Conservation (phyloP, 2,329 filamentous ascomycete species). For the Calonectria crousiana region DNA sequence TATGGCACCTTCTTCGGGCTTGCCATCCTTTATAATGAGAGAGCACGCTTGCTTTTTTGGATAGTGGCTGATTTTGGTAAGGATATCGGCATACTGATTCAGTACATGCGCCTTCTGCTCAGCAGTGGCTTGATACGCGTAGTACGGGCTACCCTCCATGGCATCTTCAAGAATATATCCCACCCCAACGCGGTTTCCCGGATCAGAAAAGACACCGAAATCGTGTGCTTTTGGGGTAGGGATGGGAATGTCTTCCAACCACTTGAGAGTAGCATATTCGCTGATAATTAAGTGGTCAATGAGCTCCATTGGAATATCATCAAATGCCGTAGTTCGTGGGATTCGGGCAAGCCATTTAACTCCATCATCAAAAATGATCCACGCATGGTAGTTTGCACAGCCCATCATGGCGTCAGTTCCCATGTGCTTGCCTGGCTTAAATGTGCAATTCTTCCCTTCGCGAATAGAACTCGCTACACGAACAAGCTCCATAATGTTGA, state of each 20-base stretch:
- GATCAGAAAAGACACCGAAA: not conserved
- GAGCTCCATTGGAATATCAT: not conserved
- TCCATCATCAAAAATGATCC: not conserved
- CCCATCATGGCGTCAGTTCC: not conserved
- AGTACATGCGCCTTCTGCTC: not conserved
- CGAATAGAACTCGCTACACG: not conserved
- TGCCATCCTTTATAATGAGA: not conserved
- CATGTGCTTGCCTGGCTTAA: not conserved
- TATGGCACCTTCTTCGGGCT: not conserved
- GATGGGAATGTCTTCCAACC: not conserved
- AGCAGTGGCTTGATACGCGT: not conserved
- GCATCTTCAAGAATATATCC: not conserved
- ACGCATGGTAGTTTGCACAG: not conserved
- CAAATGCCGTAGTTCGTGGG: not conserved
- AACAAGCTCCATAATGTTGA: not conserved
- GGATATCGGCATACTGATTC: not conserved
- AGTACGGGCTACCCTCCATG: not conserved
- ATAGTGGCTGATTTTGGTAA: not conserved
- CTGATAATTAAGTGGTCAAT: not conserved
- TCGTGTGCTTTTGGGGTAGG: not conserved
- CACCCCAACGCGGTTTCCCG: not conserved
- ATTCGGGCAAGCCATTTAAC: not conserved
- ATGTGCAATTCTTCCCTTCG: not conserved
- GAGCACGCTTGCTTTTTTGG: not conserved
- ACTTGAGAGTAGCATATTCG: not conserved